Evolutionary conservation across 352 stramenopile genomes (phyloP), one percentile per base, ranked within the genome.

Genomic region (Pythium volutum): DNA sequence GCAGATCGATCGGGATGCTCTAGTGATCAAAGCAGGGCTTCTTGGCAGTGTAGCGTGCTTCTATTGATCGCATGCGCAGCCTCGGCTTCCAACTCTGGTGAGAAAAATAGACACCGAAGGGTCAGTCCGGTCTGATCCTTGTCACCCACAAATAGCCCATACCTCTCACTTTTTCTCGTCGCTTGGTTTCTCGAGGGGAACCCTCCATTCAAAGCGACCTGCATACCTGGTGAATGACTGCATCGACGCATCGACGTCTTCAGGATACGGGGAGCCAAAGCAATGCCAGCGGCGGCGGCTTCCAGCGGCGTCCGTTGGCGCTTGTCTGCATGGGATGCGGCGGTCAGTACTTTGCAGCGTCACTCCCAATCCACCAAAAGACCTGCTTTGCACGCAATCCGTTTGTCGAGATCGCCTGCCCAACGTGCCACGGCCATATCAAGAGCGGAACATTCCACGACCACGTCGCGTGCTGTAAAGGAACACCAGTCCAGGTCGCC

Each of bases 301-400:
- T 60, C 34, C 59, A 55, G 11, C 42, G 36, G 4, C 48, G 50
- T 18, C 62, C 63, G 6, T 27, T 31, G 1, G 64, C 42, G 5
- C 33, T 60, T n/a, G 33, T 70, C 12, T 91, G 82, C 42, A 48
- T 68, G 25, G 75, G 50, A 4, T 91, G 82, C 33, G 64, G 76
- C 15, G 71, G 75, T 31, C 74, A 81, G 29, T 91, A 77, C 61
- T 91, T 91, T 26, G 56, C 73, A 4, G 71, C 67, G 18, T 89
- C 82, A 33, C 55, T 91, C n/a, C 63, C 66, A 0, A 88, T 91
- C 56, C 82, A 91, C 48, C 79, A 89, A 55, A 88, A 88, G 52
- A 73, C 61, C 4, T 91, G 82, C 54, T 91, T 85, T 54, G 71
- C 81, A 38, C 74, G 74, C n/a, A 79, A 91, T 29, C 63, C 70